Evolutionary conservation across 2,329 filamentous ascomycete genomes (phyloP).

Genomic region (Dactylellina haptotyla): DNA sequence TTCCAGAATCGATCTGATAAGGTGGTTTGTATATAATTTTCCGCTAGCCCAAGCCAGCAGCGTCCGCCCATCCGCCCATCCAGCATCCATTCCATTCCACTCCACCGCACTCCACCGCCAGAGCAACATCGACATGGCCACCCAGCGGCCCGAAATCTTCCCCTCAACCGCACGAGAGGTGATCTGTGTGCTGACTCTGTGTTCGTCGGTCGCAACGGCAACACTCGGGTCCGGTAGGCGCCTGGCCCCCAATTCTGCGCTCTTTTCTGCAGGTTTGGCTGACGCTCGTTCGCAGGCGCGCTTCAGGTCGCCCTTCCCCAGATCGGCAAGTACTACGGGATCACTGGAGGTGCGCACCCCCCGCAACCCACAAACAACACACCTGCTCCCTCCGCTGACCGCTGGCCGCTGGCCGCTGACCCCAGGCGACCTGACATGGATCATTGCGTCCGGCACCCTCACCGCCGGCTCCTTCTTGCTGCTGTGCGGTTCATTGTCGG

Average conservation of each 20-base stretch:
- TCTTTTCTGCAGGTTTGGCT: neutral
- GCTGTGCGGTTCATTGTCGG: conserved; percentile 42
- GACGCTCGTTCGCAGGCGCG: conserved; percentile 18
- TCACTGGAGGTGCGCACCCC: conserved; percentile 31
- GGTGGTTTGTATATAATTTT: too few species aligned
- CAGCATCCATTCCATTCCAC: neutral
- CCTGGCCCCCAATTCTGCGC: neutral
- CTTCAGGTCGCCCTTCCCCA: conserved; percentile 44
- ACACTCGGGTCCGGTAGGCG: conserved; percentile 31
- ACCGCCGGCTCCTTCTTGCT: conserved; percentile 48
- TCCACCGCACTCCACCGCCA: neutral
- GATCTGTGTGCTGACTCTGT: conserved; percentile 37
- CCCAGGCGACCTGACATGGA: conserved; percentile 48
- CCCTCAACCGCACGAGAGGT: conserved; percentile 36
- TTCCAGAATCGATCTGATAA: neutral
- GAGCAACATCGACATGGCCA: conserved; percentile 19
- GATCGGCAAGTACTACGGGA: conserved; percentile 45
- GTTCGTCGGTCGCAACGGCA: conserved; percentile 34
- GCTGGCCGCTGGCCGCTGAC: neutral
- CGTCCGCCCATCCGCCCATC: neutral
- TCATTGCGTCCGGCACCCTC: conserved; percentile 47
- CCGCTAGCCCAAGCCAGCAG: neutral
- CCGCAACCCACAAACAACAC: conserved; percentile 4
- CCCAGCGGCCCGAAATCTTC: conserved; percentile 45
- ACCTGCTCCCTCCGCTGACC: neutral